These are phyloP conservation scores for Vitis hybrid DNA, from an alignment of 177 flowering plant genomes.

Conservation along the genomic window DNA sequence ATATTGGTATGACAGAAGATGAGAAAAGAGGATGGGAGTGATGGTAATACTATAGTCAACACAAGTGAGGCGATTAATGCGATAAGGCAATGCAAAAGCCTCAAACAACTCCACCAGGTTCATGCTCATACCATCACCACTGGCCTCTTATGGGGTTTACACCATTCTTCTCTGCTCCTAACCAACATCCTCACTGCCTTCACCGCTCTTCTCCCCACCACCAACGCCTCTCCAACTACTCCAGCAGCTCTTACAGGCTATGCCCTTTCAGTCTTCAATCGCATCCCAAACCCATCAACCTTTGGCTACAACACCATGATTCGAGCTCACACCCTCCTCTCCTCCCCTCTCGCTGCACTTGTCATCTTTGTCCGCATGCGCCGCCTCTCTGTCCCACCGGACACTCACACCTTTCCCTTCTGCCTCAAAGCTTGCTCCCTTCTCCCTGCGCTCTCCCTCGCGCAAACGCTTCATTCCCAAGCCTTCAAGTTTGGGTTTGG, in stretches of 20 bases:
- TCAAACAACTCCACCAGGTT: slow-evolving; percentile 50
- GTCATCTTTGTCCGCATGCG: slow-evolving; percentile 52
- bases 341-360: slow-evolving; percentile 48
- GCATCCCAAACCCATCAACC: slow-evolving; percentile 53
- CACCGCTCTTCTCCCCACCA: slow-evolving; percentile 18
- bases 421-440: slow-evolving; percentile 51
- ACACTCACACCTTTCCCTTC: slow-evolving; percentile 74
- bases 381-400: slow-evolving; percentile 48
- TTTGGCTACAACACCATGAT: slow-evolving; percentile 67
- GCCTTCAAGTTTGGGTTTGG: slow-evolving; percentile 51
- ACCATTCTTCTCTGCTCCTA: slow-evolving; percentile 26
- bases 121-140: slow-evolving; percentile 57
- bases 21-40: no score
- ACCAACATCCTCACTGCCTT: slow-evolving; percentile 50
- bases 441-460: slow-evolving; percentile 21
- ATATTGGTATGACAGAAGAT: no score
- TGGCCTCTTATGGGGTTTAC: slow-evolving; percentile 29
- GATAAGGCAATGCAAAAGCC: slow-evolving; percentile 35
- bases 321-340: slow-evolving; percentile 48
- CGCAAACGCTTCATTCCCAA: slow-evolving; percentile 47
- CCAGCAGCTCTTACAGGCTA: slow-evolving; percentile 23
- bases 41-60: no score
- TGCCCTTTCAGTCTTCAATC: slow-evolving; percentile 49
- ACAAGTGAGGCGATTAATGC: no score
- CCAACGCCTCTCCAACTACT: not conserved